Conservation (phyloP, 352 stramenopile genomes). For the Phytopythium vexans region DNA sequence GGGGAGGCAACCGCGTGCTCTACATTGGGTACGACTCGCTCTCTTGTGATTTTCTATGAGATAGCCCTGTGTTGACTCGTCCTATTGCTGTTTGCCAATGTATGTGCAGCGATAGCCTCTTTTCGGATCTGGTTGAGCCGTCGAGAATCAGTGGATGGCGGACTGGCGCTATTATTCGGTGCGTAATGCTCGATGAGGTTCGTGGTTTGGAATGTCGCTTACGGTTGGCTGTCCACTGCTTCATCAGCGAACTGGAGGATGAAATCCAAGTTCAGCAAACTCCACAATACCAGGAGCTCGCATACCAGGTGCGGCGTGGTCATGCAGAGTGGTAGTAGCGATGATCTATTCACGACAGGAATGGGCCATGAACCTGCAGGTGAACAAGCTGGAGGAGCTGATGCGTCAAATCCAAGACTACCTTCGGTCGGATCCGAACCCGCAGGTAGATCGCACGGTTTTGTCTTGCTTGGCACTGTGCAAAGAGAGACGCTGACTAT, state of each 20-base stretch:
- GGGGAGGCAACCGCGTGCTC: slow-evolving; percentile 79
- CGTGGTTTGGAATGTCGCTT: too few relatives aligned
- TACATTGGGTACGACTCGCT: slow-evolving; percentile 86
- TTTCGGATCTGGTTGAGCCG: slow-evolving; percentile 93
- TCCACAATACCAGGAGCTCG: slow-evolving; percentile 58
- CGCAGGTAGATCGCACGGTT: slow-evolving; percentile 15
- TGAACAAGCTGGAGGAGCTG: slow-evolving; percentile 55
- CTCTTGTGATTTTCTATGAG: not conserved
- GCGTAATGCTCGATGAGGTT: slow-evolving; percentile 1
- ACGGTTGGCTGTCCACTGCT: not conserved
- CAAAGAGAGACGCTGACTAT: slow-evolving; percentile 26
- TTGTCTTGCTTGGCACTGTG: slow-evolving; percentile 14
- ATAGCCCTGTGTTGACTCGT: not conserved
- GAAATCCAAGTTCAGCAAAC: slow-evolving; percentile 71
- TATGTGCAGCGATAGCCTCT: slow-evolving; percentile 84
- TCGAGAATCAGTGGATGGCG: slow-evolving; percentile 92
- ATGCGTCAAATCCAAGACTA: slow-evolving; percentile 68
- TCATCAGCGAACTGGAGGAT: slow-evolving; percentile 76
- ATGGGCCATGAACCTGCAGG: slow-evolving; percentile 16
- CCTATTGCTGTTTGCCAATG: not conserved
- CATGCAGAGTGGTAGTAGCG: not conserved
- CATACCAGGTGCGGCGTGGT: slow-evolving; percentile 34
- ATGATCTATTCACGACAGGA: not conserved
- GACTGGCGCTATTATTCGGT: slow-evolving; percentile 91
- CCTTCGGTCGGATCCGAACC: slow-evolving; percentile 31